Base-by-base conservation (phyloP, 2,329 filamentous ascomycete genomes). In the Madurella fahalii region DNA sequence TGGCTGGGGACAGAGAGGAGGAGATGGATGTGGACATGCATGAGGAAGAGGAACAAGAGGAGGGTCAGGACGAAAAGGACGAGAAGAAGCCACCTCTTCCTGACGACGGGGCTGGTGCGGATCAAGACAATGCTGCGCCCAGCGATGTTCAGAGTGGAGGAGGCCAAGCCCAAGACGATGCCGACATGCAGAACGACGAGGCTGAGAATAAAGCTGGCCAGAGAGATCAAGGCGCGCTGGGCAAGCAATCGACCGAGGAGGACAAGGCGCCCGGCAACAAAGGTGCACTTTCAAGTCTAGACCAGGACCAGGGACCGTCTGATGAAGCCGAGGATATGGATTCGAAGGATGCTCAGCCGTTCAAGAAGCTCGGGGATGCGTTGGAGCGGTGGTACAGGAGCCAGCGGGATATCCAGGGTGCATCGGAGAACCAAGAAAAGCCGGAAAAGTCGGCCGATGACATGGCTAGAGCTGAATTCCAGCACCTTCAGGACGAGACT, bases 291-390 rank as follows among this genome's bases (percentile, higher is more conserved):
- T 78, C 80, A 2, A 71, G 73, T 40, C 71, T 74, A 11, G 75
- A 71, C n/a, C 61, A 78, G 51, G 75, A 81, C 18, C 66, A 71
- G 31, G 65, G 69, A n/a, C 70, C 74, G 4, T 68, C 73, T n/a
- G 74, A 79, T n/a, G 68, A 73, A 37, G 69, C 73, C 2, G 67
- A 61, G 50, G 72, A 75, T 32, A 67, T 72, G 11, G 69, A 74
- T 42, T 73, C 78, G 50, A 71, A 71, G 30, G 68, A 72, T 11
- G 70, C 77, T 44, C 84, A 94, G 62, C 89, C 91, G 1, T 96
- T 96, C 78, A 94, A 94, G 74, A 95, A 96, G 67, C 82, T 99
- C 31, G 94, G 94, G 18, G 91, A 99, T 73, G 87, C 90, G 5
- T 78, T 99, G 32, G 92, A 97, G 69, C 84, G 87, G 63, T 99